A percentile compares a stretch with the other conserved stretches of the same genome.
Evolutionary conservation across 192 early-diverging fungal species (phyloP).

Genomic region (Rhizophagus prolifer): DNA sequence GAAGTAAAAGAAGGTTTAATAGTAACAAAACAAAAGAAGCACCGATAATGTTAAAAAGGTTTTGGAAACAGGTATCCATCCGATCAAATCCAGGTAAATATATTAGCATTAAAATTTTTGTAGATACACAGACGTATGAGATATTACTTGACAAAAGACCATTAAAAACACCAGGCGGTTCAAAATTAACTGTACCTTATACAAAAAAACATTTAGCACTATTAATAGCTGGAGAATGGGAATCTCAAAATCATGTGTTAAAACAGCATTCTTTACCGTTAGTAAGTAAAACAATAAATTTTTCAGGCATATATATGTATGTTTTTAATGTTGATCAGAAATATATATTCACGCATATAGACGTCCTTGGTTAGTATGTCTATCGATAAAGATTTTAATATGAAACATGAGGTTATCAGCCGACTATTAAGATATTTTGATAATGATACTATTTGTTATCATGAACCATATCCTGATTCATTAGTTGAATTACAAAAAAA

Average conservation of each 20-base stretch:
- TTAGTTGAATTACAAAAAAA: slow-evolving; percentile 78
- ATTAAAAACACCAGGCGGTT: slow-evolving; percentile 82
- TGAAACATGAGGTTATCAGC: slow-evolving; percentile 64
- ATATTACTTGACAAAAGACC: slow-evolving; percentile 76
- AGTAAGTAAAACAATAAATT: slow-evolving; percentile 40
- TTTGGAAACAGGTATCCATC: slow-evolving; percentile 29
- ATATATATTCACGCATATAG: slow-evolving; percentile 32
- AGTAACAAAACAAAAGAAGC: background rate
- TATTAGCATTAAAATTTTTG: background rate
- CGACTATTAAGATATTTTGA: slow-evolving; percentile 80
- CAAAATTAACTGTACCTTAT: slow-evolving; percentile 58
- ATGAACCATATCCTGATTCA: slow-evolving; percentile 73
- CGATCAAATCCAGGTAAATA: background rate
- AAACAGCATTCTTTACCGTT: slow-evolving; percentile 87
- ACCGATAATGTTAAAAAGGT: background rate
- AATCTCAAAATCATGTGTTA: slow-evolving; percentile 75
- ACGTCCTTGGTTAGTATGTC: slow-evolving; percentile 88
- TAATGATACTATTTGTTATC: slow-evolving; percentile 86
- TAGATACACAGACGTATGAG: slow-evolving; percentile 3
- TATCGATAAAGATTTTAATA: slow-evolving; percentile 46
- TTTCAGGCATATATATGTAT: background rate
- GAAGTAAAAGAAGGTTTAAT: background rate
- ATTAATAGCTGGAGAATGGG: slow-evolving; percentile 92
- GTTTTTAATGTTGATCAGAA: background rate
- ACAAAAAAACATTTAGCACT: slow-evolving; percentile 68